Percentiles rank a stretch among this genome's conserved stretches.
These are phyloP conservation scores for Bryum argenteum DNA, from an alignment of 225 moss, liverwort and hornwort species.

Conservation along the genomic window DNA sequence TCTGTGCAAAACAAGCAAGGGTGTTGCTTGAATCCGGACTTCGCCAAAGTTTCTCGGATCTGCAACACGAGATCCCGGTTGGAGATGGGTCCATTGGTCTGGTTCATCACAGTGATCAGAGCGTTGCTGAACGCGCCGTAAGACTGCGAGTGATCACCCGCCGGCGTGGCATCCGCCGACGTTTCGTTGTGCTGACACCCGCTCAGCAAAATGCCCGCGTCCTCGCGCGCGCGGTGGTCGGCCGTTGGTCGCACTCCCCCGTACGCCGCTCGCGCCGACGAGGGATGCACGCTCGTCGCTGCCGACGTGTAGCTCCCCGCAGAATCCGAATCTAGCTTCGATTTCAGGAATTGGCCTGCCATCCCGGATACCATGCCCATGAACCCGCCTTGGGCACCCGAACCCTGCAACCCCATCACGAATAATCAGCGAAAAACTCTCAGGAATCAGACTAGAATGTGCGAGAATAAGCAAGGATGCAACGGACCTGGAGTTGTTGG, in stretches of 20 bases:
- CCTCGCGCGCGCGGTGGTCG: slow-evolving; percentile 47
- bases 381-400: slow-evolving; percentile 47
- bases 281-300: slow-evolving; percentile 41
- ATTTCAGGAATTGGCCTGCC: slow-evolving; percentile 71
- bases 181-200: slow-evolving; percentile 89
- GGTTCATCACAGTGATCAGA: slow-evolving; percentile 56
- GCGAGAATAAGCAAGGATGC: background rate
- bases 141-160: slow-evolving; percentile 62
- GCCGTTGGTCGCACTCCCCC: slow-evolving; percentile 59
- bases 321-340: slow-evolving; percentile 57
- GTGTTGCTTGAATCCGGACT: slow-evolving; percentile 83
- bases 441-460: background rate
- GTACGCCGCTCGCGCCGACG: slow-evolving; percentile 32
- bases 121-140: slow-evolving; percentile 94
- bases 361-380: slow-evolving; percentile 68
- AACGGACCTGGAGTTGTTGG: slow-evolving; percentile 52
- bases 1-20: slow-evolving; percentile 84
- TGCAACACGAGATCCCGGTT: slow-evolving; percentile 63
- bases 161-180: slow-evolving; percentile 91
- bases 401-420: slow-evolving; percentile 9
- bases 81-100: slow-evolving; percentile 39
- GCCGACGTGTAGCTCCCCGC: slow-evolving; percentile 39
- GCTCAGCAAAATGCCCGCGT: slow-evolving; percentile 72
- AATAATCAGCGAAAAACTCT: too few species aligned
- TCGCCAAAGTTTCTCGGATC: slow-evolving; percentile 58